These are phyloP conservation scores for Batkoa obscura DNA, from an alignment of 371 early-diverging fungal species.

Conservation along the genomic window DNA sequence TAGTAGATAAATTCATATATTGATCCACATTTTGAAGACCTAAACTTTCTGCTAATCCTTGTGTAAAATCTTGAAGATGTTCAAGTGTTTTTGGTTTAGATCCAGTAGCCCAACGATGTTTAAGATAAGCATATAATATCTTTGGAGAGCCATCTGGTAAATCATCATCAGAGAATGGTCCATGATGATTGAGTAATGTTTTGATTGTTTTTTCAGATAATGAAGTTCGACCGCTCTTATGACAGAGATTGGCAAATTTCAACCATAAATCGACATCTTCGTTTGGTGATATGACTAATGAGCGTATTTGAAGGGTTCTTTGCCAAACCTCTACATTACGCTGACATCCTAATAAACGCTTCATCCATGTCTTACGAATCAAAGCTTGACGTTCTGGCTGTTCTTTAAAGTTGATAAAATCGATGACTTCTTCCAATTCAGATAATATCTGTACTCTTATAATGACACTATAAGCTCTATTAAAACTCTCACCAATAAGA, in stretches of 20 bases:
- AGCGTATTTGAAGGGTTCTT: constrained; percentile 67
- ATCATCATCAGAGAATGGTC: background rate
- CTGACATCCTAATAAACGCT: constrained; percentile 70
- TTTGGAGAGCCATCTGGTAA: constrained; percentile 34
- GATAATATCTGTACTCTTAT: constrained; percentile 93
- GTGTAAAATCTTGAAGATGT: constrained; percentile 39
- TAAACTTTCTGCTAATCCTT: constrained; percentile 31
- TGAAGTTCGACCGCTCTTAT: constrained; percentile 69
- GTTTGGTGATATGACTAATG: constrained; percentile 73
- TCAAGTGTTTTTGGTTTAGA: constrained; percentile 29
- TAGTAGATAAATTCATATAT: constrained; percentile 15
- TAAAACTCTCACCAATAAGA: constrained; percentile 84
- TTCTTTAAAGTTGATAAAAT: constrained; percentile 65
- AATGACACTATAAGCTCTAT: constrained; percentile 68
- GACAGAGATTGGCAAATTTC: constrained; percentile 86
- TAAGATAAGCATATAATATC: constrained; percentile 84
- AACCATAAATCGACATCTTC: constrained; percentile 91
- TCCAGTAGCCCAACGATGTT: constrained; percentile 83
- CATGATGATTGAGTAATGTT: constrained; percentile 29
- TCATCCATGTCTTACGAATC: constrained; percentile 79
- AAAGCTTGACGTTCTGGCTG: constrained; percentile 57
- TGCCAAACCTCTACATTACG: constrained; percentile 94
- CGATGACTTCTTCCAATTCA: constrained; percentile 91
- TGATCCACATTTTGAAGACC: constrained; percentile 12
- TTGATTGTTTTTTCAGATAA: constrained; percentile 65